Evolutionary conservation across 2,329 filamentous ascomycete genomes (phyloP).

Genomic region (Fusarium mexicanum): DNA sequence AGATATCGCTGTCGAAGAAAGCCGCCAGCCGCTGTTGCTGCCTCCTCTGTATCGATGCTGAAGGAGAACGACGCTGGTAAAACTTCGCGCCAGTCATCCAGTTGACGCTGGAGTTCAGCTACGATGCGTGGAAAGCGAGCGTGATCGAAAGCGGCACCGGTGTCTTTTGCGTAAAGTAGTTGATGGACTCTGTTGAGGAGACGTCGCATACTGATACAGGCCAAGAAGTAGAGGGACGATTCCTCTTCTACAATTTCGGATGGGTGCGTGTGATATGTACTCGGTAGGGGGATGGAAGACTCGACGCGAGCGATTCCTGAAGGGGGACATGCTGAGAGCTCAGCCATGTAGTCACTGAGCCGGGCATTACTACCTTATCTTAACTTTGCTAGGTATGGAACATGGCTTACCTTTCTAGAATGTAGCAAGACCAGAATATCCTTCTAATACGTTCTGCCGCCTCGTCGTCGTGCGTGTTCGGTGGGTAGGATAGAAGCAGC

Average conservation of each 20-base stretch:
- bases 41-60: constrained; percentile 44
- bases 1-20: constrained; percentile 62
- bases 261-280: constrained; percentile 57
- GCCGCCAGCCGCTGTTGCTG: constrained; percentile 54
- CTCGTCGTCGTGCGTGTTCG: constrained; percentile 47
- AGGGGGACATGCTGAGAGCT: constrained; percentile 60
- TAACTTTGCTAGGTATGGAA: fast-evolving
- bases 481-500: constrained; percentile 57
- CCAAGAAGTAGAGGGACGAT: constrained; percentile 62
- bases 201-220: constrained; percentile 62
- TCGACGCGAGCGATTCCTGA: constrained; percentile 62
- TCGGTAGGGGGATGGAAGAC: constrained; percentile 59
- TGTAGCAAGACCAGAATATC: constrained; percentile 66
- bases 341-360: constrained; percentile 61
- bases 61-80: constrained; percentile 56
- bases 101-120: constrained; percentile 58
- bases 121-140: constrained; percentile 59
- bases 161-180: constrained; percentile 58
- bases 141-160: constrained; percentile 56
- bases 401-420: constrained; percentile 56
- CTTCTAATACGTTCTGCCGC: constrained; percentile 59
- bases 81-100: constrained; percentile 60
- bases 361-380: fast-evolving
- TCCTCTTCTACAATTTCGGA: constrained; percentile 53
- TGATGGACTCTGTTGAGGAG: constrained; percentile 60